Evolutionary conservation across 495 filamentous ascomycete species (phyloP).

Genomic region (Hyaloscypha bicolor): DNA sequence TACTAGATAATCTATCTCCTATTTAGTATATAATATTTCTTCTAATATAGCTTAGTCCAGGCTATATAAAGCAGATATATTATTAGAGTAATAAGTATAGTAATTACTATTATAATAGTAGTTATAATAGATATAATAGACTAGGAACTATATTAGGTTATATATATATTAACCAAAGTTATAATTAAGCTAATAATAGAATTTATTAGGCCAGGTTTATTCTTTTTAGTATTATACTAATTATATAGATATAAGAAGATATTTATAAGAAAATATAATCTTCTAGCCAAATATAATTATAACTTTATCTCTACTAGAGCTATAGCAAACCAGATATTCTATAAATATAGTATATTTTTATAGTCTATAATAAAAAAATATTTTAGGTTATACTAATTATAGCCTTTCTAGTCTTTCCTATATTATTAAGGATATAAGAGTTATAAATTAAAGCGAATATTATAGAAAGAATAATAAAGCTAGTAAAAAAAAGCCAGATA

Average conservation of each 20-base stretch:
- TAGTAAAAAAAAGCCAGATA: slow-evolving; percentile 6
- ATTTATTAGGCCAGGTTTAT: background rate
- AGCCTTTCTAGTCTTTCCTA: slow-evolving; percentile 12
- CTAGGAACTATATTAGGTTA: background rate
- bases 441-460: slow-evolving; percentile 19
- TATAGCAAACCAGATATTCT: background rate
- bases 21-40: background rate
- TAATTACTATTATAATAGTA: background rate
- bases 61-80: background rate
- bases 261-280: background rate
- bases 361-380: slow-evolving; percentile 7
- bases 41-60: background rate
- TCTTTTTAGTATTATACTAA: background rate
- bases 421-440: background rate
- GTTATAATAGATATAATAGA: background rate
- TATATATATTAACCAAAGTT: slow-evolving; percentile 4
- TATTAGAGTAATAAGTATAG: slow-evolving; percentile 2
- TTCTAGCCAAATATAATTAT: background rate
- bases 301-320: slow-evolving; percentile 1
- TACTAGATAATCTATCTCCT: no score
- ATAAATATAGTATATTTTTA: background rate
- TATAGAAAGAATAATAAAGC: slow-evolving; percentile 7
- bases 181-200: background rate
- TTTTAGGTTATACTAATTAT: slow-evolving; percentile 4
- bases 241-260: background rate